Conservation (phyloP, 140 eudicot genomes). For the Ambrosia hybrid region DNA sequence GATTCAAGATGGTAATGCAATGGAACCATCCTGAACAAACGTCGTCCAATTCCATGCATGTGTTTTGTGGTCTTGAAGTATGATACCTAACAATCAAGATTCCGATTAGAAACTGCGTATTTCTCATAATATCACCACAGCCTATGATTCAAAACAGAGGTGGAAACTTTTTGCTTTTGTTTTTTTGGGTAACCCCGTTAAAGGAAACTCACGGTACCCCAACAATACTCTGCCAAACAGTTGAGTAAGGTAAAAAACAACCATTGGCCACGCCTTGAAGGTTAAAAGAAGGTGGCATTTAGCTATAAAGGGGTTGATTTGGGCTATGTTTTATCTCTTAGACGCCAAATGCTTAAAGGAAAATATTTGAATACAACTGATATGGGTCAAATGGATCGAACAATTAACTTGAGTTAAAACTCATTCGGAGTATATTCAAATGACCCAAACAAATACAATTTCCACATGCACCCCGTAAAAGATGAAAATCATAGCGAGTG, state of each 20-base stretch:
- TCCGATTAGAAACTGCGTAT: conserved; percentile 10
- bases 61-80: conserved; percentile 48
- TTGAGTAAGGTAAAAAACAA: too few relatives aligned
- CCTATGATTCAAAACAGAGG: neutral
- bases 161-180: neutral
- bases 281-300: too few relatives aligned
- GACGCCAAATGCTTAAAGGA: neutral
- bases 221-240: too few relatives aligned
- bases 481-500: neutral
- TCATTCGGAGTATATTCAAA: neutral
- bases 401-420: neutral
- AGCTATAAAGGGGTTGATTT: too few relatives aligned
- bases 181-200: too few relatives aligned
- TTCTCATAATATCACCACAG: neutral
- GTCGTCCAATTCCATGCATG: conserved; percentile 47
- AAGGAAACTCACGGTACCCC: too few relatives aligned
- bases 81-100: conserved; percentile 45
- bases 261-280: too few relatives aligned
- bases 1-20: conserved; percentile 69
- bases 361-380: neutral
- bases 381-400: neutral
- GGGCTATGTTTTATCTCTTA: neutral
- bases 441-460: too few relatives aligned
- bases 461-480: neutral
- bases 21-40: conserved; percentile 54